phyloP scores from a whole-genome alignment of 2,329 filamentous ascomycete genomes.

The Trichoderma sp. region DNA sequence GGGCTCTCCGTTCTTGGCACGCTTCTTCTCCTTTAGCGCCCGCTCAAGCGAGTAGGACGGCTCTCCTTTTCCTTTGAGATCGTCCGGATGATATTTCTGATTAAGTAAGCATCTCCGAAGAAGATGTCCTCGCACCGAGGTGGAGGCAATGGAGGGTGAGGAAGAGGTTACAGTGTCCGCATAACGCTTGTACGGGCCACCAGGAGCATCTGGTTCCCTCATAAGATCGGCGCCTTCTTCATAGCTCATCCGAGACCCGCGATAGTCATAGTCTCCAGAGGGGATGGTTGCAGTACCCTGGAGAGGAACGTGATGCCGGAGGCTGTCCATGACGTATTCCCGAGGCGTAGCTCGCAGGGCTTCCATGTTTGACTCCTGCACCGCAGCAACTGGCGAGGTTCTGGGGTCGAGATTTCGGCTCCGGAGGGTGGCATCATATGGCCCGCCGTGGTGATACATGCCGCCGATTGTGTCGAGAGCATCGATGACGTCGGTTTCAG shows the following conservation, averaged over 20 bases:
- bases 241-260: constrained; percentile 73
- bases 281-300: constrained; percentile 80
- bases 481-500: constrained; percentile 79
- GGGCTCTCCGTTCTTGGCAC: constrained; percentile 28
- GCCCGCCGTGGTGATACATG: constrained; percentile 85
- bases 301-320: constrained; percentile 73
- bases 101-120: background rate
- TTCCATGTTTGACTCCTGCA: constrained; percentile 70
- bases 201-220: constrained; percentile 66
- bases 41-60: constrained; percentile 72
- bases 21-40: constrained; percentile 60
- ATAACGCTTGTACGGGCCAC: constrained; percentile 78
- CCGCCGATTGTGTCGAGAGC: constrained; percentile 68
- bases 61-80: constrained; percentile 82
- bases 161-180: constrained; percentile 61
- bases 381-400: constrained; percentile 74
- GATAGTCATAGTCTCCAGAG: constrained; percentile 66
- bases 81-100: constrained; percentile 70
- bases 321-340: constrained; percentile 74
- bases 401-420: constrained; percentile 67
- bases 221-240: constrained; percentile 86
- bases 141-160: constrained; percentile 36
- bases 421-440: constrained; percentile 80
- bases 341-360: constrained; percentile 78
- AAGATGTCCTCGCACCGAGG: background rate